phyloP scores from a whole-genome alignment of 768 basidiomycete genomes.

The Cyclocybe aegerita region DNA sequence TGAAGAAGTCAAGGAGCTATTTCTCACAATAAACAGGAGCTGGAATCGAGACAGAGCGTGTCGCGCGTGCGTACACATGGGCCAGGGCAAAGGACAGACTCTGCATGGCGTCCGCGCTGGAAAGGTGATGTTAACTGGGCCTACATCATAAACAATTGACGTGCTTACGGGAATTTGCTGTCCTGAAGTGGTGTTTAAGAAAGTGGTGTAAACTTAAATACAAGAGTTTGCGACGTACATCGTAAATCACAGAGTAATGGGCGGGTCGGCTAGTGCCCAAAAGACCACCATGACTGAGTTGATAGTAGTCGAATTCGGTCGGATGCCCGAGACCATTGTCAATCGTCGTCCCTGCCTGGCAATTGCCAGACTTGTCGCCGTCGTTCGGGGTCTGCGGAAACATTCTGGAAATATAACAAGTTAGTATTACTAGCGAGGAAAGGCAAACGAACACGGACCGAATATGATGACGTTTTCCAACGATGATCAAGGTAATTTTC shows the following conservation, averaged over 20 bases:
- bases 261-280: conserved; percentile 67
- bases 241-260: conserved; percentile 46
- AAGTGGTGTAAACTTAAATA: not conserved
- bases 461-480: conserved; percentile 75
- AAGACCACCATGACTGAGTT: conserved; percentile 75
- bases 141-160: not conserved
- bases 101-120: conserved; percentile 67
- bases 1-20: conserved; percentile 9
- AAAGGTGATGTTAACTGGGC: not conserved
- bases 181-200: conserved; percentile 26
- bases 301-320: conserved; percentile 75
- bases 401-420: conserved; percentile 24
- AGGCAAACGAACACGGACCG: conserved; percentile 25
- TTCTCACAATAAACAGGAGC: conserved; percentile 80
- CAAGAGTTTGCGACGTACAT: conserved; percentile 29
- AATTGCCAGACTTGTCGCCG: conserved; percentile 69
- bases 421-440: not conserved
- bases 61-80: conserved; percentile 79
- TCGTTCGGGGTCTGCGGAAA: conserved; percentile 32
- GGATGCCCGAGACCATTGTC: conserved; percentile 73
- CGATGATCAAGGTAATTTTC: conserved; percentile 76
- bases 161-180: conserved; percentile 57
- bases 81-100: conserved; percentile 69
- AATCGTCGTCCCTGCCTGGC: conserved; percentile 77
- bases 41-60: conserved; percentile 83